These are phyloP conservation scores for Magnusiomyces paraingens DNA, from an alignment of 1,139 yeast species.

Conservation along the genomic window DNA sequence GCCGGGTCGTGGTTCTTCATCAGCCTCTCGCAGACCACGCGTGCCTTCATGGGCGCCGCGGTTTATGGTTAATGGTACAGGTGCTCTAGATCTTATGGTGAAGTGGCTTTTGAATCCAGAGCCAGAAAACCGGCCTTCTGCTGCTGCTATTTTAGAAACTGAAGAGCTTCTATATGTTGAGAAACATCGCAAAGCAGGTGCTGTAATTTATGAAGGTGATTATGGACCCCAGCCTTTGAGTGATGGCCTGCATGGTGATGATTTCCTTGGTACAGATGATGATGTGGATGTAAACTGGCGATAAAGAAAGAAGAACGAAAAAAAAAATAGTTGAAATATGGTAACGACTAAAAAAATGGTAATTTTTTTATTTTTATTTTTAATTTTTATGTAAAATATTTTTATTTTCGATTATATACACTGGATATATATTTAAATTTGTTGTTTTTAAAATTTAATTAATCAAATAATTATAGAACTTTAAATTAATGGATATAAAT, in stretches of 20 bases:
- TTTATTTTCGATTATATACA: too few species aligned
- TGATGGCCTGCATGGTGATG: constrained; percentile 12
- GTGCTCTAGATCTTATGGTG: constrained; percentile 72
- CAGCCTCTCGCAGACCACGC: not conserved
- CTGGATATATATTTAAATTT: too few species aligned
- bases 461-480: too few species aligned
- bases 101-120: constrained; percentile 85
- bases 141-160: constrained; percentile 57
- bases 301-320: too few species aligned
- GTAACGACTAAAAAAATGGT: too few species aligned
- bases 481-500: too few species aligned
- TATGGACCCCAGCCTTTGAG: constrained; percentile 67
- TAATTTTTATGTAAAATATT: too few species aligned
- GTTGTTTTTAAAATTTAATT: too few species aligned
- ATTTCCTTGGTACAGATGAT: constrained; percentile 13
- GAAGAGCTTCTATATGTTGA: constrained; percentile 78
- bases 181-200: constrained; percentile 82
- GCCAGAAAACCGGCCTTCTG: constrained; percentile 78
- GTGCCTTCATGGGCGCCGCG: constrained; percentile 80
- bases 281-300: constrained; percentile 27
- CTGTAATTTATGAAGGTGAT: constrained; percentile 93
- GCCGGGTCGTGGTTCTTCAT: constrained; percentile 1
- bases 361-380: too few species aligned
- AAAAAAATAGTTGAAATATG: too few species aligned
- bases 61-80: constrained; percentile 68